Base-by-base conservation (phyloP, 768 basidiomycete genomes). In the Termitomyces sp. region DNA sequence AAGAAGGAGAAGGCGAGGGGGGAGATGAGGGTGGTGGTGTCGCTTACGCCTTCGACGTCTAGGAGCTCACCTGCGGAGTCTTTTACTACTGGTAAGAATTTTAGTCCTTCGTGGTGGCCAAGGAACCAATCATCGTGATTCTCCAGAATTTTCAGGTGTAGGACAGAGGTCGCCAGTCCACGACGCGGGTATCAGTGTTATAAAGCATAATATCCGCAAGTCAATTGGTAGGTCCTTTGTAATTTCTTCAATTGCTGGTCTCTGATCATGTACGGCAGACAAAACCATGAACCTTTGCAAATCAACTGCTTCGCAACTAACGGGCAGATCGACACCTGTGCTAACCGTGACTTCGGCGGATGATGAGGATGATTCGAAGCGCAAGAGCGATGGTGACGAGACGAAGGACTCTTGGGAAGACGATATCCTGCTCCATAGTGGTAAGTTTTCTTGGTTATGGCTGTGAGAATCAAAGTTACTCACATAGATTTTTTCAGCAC, bases 261-360 rank as follows among this genome's bases (percentile, higher is more conserved):
- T 22, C 42, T 39, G 18, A 27, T 26, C 49, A 16, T 39, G 10
- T 13, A 52, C n/a, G 48, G 40, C 60, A 90, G 89, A 87, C 67
- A 88, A 86, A 71, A 87, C 86, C 0, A 68, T 87, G 58, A 83
- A 81, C 45, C 70, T 89, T 50, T 88, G 81, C 75, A 91, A 89
- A 67, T 80, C 84, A 2, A 85, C 88, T 1, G 76, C 79, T 1
- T 76, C 69, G 16, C 78, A 77, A 55, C 69, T 73, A 30, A 72
- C 74, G 46, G 77, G 74, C 64, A 75, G 75, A 58, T 76, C 74
- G 39, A 79, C 78, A 20, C 75, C 80, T 5, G 73, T 77, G 3
- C 72, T 75, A 20, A 75, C 76, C 34, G 65, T 79, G 53, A 76
- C 78, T 20, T 73, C 76, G 58, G 61, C 62, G 30, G 74, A 68